Evolutionary conservation across 345 rosid genomes (phyloP).

Genomic region (Rhizophora apiculata): DNA sequence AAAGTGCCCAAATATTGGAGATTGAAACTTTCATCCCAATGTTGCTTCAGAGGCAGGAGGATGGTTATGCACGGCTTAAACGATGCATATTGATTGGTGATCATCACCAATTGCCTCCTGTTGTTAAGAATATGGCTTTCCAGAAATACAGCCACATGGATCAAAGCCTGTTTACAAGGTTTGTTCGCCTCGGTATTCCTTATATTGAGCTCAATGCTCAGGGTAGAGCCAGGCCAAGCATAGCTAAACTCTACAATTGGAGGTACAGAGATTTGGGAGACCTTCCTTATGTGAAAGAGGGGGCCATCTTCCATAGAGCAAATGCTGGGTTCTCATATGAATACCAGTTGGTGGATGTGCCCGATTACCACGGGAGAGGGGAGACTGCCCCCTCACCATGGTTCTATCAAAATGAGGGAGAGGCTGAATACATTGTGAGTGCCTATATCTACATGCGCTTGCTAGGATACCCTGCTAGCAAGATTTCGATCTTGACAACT

Average conservation of each 20-base stretch:
- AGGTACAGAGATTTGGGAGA: conserved; percentile 96
- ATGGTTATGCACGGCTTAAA: conserved; percentile 93
- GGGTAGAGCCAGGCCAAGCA: conserved; percentile 98
- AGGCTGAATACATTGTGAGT: conserved; percentile 94
- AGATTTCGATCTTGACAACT: conserved; percentile 95
- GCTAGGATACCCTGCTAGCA: conserved; percentile 89
- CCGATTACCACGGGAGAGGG: conserved; percentile 86
- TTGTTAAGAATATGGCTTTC: conserved; percentile 99
- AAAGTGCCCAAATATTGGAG: conserved; percentile 98
- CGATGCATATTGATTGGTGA: conserved; percentile 98
- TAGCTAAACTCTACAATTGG: conserved; percentile 95
- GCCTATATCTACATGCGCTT: conserved; percentile 96
- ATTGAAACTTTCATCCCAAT: conserved; percentile 98
- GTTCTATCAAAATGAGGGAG: conserved; percentile 99
- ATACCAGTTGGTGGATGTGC: conserved; percentile 86
- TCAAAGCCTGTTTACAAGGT: conserved; percentile 97
- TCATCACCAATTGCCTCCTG: conserved; percentile 99
- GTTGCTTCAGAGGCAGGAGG: conserved; percentile 99
- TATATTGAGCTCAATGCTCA: conserved; percentile 99
- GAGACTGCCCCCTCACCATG: conserved; percentile 96
- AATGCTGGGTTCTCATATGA: conserved; percentile 94
- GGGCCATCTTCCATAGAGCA: conserved; percentile 62
- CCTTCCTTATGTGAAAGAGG: conserved; percentile 76
- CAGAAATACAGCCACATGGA: conserved; percentile 99
- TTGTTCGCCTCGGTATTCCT: conserved; percentile 96